Base-by-base conservation (phyloP, 2,329 filamentous ascomycete species). In the Sporothrix inflata region DNA sequence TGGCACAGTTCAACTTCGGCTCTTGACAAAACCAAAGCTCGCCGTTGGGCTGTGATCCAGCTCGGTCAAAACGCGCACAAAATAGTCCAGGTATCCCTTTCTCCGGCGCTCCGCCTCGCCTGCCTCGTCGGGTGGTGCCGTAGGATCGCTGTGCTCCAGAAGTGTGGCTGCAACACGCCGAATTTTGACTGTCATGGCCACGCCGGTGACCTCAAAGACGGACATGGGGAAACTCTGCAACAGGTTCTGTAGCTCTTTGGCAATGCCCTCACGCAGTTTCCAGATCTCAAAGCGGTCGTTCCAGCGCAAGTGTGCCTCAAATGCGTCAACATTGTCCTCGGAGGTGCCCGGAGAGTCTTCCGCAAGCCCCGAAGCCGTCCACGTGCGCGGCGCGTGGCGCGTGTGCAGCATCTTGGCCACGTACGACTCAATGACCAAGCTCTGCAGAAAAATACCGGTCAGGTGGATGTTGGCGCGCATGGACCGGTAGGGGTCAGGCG, bases 21-120 rank as follows among this genome's bases (percentile, higher is more conserved):
- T 68, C n/a, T 53, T 68, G 16, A 53, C 65, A 53, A 68, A 68
- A 19, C 65, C 27, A 40, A 68, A 68, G n/a, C 65, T 68, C 9
- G 65, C 65, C 8, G 16, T 51, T 68, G 65, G 65, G 12, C 65
- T 68, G 27, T 68, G 65, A 16, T 68, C 65, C 9, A 68, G 30
- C 14, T 68, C 65, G 5, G 65, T 40, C 47, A 68, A 21, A 6
- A 68, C 65, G n/a, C 65, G 65, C 27, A 68, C 45, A 68, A 68
- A 68, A 40, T 68, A 68, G 6, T 68, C 65, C 5, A 68, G 9
- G n/a, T 68, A 68, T 5, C 65, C 65, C 45, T 68, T 51, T 16
- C 65, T n/a, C 21, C 45, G 65, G 4, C 65, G 24, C 30, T 68
- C 65, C 2, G 65, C 65, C 19, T 53, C 65, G 0, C 45, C 65